A percentile compares a stretch with the other conserved stretches of the same genome.
phyloP scores from a whole-genome alignment of 768 basidiomycete genomes.

The Stropharia rugosoannulata region DNA sequence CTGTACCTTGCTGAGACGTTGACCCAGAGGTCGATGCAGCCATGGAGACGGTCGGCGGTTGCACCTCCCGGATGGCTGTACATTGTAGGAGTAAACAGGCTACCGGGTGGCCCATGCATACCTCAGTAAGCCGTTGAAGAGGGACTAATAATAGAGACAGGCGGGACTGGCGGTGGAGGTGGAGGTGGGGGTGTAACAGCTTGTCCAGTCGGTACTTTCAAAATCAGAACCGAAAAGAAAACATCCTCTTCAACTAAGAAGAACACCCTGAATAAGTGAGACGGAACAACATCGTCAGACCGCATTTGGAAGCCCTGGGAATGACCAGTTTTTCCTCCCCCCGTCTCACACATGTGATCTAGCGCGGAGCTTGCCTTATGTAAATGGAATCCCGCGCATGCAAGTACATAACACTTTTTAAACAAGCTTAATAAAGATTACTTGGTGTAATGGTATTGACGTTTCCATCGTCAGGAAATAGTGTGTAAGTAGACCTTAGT shows the following conservation, averaged over 20 bases:
- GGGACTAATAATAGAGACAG: conserved; percentile 12
- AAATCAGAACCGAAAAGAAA: conserved; percentile 86
- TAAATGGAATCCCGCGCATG: no score
- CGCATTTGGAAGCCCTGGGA: no score
- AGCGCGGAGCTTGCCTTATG: no score
- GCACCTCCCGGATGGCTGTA: conserved; percentile 20
- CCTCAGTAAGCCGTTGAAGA: conserved; percentile 15
- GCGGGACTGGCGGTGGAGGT: conserved; percentile 16
- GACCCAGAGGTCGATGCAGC: conserved; percentile 9
- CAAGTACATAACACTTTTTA: no score
- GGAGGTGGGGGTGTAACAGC: conserved; percentile 39
- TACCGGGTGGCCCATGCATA: conserved; percentile 22
- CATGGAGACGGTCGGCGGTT: conserved; percentile 13
- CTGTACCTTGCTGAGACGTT: neutral
- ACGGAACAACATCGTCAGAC: no score
- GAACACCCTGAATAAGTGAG: conserved; percentile 11
- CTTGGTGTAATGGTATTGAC: no score
- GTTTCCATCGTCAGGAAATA: no score
- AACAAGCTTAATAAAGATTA: no score
- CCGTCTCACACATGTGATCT: no score
- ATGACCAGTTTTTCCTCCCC: no score
- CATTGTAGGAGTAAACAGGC: conserved; percentile 24
- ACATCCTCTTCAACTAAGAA: conserved; percentile 74
- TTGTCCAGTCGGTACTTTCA: conserved; percentile 82
- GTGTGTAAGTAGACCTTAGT: no score